These are phyloP conservation scores for Glarea lozoyensis DNA, from an alignment of 495 filamentous ascomycete species.

Conservation along the genomic window DNA sequence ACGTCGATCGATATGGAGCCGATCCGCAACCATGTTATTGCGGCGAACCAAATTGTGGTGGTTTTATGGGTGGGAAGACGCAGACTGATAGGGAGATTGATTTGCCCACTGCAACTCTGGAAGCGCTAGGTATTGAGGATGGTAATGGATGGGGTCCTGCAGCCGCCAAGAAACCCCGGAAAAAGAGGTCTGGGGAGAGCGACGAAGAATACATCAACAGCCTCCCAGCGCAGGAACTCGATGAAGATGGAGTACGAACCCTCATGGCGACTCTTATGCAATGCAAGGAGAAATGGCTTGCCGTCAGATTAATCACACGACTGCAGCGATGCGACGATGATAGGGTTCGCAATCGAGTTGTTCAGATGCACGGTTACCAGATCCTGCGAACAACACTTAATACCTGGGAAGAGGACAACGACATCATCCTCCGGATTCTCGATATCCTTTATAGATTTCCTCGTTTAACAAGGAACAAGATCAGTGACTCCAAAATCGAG, in stretches of 20 bases:
- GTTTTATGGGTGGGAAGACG: slow-evolving; percentile 94
- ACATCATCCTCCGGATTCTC: slow-evolving; percentile 80
- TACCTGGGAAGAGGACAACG: slow-evolving; percentile 78
- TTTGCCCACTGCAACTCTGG: slow-evolving; percentile 79
- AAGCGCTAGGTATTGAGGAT: slow-evolving; percentile 94
- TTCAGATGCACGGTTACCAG: slow-evolving; percentile 94
- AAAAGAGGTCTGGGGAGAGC: slow-evolving; percentile 89
- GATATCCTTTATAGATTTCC: slow-evolving; percentile 86
- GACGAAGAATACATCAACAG: slow-evolving; percentile 97
- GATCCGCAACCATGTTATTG: slow-evolving; percentile 97
- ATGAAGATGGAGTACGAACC: slow-evolving; percentile 85
- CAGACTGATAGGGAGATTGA: slow-evolving; percentile 95
- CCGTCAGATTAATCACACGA: slow-evolving; percentile 83
- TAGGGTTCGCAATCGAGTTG: slow-evolving; percentile 75
- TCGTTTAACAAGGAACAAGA: slow-evolving; percentile 91
- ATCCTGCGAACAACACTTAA: slow-evolving; percentile 81
- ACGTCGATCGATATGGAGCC: slow-evolving; percentile 95
- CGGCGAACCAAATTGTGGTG: slow-evolving; percentile 87
- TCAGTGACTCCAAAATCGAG: slow-evolving; percentile 93
- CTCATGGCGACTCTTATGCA: slow-evolving; percentile 99
- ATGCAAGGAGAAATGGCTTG: slow-evolving; percentile 99
- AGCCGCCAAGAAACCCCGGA: slow-evolving; percentile 78
- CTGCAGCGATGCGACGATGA: slow-evolving; percentile 89
- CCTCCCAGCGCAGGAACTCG: slow-evolving; percentile 71
- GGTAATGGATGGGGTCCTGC: slow-evolving; percentile 85